These are phyloP conservation scores for Pyricularia sp. DNA, from an alignment of 2,329 filamentous ascomycete species.

Conservation along the genomic window DNA sequence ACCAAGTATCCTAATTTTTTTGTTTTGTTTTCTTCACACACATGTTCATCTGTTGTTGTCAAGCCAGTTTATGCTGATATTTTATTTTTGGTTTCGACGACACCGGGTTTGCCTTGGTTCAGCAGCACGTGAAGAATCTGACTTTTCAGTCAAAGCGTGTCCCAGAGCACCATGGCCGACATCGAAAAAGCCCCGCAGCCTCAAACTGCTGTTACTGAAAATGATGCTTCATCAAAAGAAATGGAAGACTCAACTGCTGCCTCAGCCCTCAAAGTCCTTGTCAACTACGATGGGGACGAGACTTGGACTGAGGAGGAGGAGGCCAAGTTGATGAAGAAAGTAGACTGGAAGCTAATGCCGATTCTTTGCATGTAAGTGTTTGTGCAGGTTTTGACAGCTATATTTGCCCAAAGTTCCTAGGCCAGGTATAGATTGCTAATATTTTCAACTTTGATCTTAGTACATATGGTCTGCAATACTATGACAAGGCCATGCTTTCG, in stretches of 20 bases:
- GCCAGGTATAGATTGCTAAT: background rate
- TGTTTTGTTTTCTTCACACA: background rate
- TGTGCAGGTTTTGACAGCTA: background rate
- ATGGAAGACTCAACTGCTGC: conserved; percentile 17
- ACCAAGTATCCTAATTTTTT: background rate
- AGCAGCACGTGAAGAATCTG: background rate
- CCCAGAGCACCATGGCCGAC: background rate
- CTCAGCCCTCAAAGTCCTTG: conserved; percentile 26
- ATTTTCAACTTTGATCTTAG: background rate
- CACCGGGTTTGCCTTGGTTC: background rate
- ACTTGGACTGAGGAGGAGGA: conserved; percentile 29
- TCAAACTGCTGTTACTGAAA: no score
- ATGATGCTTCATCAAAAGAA: background rate
- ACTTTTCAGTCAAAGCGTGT: background rate
- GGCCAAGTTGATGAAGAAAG: conserved; percentile 22
- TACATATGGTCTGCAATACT: conserved; percentile 33
- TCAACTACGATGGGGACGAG: conserved; percentile 25
- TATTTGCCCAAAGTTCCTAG: no score
- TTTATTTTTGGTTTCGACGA: background rate
- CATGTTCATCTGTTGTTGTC: background rate
- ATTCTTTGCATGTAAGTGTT: conserved; percentile 25
- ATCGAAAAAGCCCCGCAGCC: background rate
- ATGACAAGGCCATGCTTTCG: conserved; percentile 39
- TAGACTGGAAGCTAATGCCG: conserved; percentile 30
- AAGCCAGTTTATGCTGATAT: background rate